A percentile compares a stretch with the other conserved stretches of the same genome.
These are phyloP conservation scores for Durusdinium trenchii DNA, from an alignment of 73 alveolate genomes.

Conservation along the genomic window DNA sequence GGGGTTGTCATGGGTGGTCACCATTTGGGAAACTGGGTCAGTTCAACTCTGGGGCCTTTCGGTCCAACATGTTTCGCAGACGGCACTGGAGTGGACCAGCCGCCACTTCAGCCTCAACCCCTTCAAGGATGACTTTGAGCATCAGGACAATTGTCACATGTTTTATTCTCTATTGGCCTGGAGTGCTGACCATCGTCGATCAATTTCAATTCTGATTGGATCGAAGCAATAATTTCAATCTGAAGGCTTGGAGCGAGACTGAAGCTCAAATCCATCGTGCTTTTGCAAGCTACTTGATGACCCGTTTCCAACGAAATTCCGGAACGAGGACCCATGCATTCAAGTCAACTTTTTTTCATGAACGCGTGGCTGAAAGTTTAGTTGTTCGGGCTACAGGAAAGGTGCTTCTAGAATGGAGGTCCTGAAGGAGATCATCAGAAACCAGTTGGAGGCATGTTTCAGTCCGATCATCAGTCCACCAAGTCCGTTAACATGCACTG, in stretches of 20 bases:
- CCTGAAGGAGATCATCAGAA: background rate
- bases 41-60: background rate
- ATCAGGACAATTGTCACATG: too few relatives aligned
- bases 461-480: background rate
- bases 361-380: too few relatives aligned
- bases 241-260: background rate
- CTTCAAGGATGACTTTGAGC: background rate
- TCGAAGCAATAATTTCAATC: background rate
- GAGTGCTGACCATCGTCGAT: background rate
- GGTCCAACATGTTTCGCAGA: background rate
- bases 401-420: background rate
- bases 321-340: background rate
- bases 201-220: background rate
- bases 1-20: background rate
- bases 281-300: background rate
- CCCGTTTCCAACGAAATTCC: background rate
- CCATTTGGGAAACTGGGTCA: background rate
- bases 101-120: background rate
- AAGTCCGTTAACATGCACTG: background rate
- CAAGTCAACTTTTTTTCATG: too few relatives aligned
- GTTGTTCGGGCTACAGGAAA: too few relatives aligned
- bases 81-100: background rate
- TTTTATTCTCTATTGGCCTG: background rate
- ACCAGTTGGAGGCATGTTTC: background rate
- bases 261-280: background rate